Evolutionary conservation across 2,329 filamentous ascomycete species (phyloP).

Genomic region (Ustilaginoidea virens): DNA sequence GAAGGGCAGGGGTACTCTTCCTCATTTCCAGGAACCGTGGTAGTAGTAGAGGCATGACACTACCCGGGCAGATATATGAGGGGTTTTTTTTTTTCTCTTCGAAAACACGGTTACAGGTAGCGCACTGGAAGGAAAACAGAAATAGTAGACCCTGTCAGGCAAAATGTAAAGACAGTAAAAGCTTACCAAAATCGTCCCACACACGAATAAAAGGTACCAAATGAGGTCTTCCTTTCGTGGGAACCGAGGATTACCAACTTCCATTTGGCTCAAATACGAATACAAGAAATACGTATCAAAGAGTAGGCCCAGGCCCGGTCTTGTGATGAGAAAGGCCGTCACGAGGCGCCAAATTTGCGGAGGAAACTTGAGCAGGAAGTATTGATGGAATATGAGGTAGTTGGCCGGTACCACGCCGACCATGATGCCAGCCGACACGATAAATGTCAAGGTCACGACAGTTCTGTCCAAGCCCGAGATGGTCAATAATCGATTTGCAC

Average conservation of each 20-base stretch:
- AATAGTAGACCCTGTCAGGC: too few relatives aligned
- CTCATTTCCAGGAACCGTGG: slow-evolving; percentile 75
- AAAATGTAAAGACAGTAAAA: slow-evolving; percentile 9
- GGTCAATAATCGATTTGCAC: too few relatives aligned
- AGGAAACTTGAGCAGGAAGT: slow-evolving; percentile 34
- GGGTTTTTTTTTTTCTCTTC: slow-evolving; percentile 11
- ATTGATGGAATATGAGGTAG: slow-evolving; percentile 36
- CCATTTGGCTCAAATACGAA: slow-evolving; percentile 60
- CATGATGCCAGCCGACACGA: slow-evolving; percentile 44
- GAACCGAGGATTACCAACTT: slow-evolving; percentile 58
- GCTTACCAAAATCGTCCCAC: slow-evolving; percentile 64
- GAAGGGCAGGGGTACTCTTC: slow-evolving; percentile 60
- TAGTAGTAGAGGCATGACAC: slow-evolving; percentile 48
- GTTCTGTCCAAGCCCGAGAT: slow-evolving; percentile 34
- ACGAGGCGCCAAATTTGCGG: slow-evolving; percentile 28
- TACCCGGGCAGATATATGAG: slow-evolving; percentile 70
- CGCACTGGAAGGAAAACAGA: too few relatives aligned
- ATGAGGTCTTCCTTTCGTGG: slow-evolving; percentile 62
- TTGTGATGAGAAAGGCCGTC: slow-evolving; percentile 26
- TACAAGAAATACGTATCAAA: slow-evolving; percentile 66
- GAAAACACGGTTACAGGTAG: too few relatives aligned
- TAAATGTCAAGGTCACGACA: slow-evolving; percentile 44
- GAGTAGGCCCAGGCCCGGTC: slow-evolving; percentile 32
- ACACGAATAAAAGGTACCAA: slow-evolving; percentile 64
- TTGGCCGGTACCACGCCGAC: slow-evolving; percentile 33